Evolutionary conservation across 2,329 filamentous ascomycete species (phyloP).

Genomic region (Stachybotrys elegans): DNA sequence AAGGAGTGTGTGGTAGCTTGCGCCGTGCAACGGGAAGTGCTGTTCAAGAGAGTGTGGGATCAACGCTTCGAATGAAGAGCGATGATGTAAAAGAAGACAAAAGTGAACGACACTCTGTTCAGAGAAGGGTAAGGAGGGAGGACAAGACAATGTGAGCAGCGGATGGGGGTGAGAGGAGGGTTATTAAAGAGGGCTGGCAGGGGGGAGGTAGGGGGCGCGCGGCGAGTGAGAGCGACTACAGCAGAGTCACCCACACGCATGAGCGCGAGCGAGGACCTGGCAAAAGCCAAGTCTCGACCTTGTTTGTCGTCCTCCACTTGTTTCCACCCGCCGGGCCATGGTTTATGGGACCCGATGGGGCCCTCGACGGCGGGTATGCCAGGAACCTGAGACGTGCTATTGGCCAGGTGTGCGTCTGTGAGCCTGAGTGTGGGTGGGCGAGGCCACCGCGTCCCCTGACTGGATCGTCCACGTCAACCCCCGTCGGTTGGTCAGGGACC

Average conservation of each 20-base stretch:
- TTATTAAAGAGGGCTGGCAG: conserved; percentile 20
- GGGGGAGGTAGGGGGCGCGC: conserved; percentile 9
- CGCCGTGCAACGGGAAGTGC: not conserved
- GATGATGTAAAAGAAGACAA: conserved; percentile 19
- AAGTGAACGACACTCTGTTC: conserved; percentile 15
- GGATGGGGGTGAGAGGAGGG: conserved; percentile 17
- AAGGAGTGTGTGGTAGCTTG: not conserved
- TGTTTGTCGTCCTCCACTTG: not conserved
- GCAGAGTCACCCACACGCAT: not conserved
- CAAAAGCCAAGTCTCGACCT: not conserved
- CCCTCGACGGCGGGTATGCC: too few species aligned
- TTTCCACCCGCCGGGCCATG: too few species aligned
- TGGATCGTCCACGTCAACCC: too few species aligned
- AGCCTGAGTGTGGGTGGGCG: too few species aligned
- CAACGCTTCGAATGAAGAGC: conserved; percentile 12
- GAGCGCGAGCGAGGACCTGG: too few species aligned
- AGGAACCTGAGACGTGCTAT: conserved; percentile 4
- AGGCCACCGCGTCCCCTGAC: too few species aligned
- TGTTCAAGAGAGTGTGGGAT: conserved; percentile 18
- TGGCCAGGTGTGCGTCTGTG: conserved; percentile 46
- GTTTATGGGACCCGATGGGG: too few species aligned
- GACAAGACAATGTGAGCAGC: conserved; percentile 6
- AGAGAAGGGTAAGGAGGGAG: conserved; percentile 12
- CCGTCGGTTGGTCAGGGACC: too few species aligned
- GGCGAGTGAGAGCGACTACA: not conserved